Base-by-base conservation (phyloP, 805 yeast genomes). In the Saturnispora diversa region DNA sequence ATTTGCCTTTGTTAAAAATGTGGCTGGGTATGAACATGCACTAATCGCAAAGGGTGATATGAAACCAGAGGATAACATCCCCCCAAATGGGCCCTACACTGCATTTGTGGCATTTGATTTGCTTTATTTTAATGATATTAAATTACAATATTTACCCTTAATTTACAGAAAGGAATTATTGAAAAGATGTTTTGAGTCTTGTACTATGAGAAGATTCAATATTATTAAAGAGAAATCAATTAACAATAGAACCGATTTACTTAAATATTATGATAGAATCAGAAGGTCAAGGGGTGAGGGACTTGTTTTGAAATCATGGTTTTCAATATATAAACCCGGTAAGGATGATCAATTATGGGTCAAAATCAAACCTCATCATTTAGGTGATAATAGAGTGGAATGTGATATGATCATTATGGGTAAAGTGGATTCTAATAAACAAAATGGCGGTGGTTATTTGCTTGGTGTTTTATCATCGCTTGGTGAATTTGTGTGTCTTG, bases 331-430 rank as follows among this genome's bases (percentile, higher is more conserved):
- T 55, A 55, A 61, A 3, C 68, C 83, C 12, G 84, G 76, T n/a
- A 71, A 69, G 25, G 63, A 86, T 37, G 68, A 69, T 31, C 72
- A 70, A 13, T 39, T 42, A n/a, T 90, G 97, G 95, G 65, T 86
- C 12, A 90, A 90, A 53, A 73, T 90, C 2, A 90, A 90, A 56
- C 97, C 97, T 0, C 96, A 88, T 50, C 88, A 87, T 54, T 64
- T 87, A 39, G 81, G 77, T 41, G 85, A 81, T 44, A 82, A 83
- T 58, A 95, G 95, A 8, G 95, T 87, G 47, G 83, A 84, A 51
- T 64, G 87, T 46, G 97, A 90, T 58, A 56, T 87, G 35, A 65
- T 78, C 3, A 73, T 90, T 0, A 77, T 88, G 43, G 98, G 97
- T 0, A 80, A 78, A 41, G 38, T 33, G 3, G 44, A 42, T 2